Base-by-base conservation (phyloP, 176 grass and related monocot genomes). In the Echinochloa phyllopogon region DNA sequence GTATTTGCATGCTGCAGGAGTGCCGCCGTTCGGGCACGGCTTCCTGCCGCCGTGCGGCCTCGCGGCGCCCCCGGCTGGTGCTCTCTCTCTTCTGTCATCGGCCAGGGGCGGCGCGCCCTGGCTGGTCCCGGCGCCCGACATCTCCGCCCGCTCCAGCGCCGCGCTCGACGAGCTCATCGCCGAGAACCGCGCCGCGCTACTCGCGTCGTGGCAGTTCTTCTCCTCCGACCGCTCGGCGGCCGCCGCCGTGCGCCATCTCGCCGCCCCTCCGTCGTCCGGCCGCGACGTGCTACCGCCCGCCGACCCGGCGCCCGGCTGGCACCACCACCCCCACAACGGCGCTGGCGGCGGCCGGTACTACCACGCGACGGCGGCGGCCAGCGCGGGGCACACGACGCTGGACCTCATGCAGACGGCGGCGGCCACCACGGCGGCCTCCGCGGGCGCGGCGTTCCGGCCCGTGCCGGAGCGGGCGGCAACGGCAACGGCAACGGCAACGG, bases 21-120 rank as follows among this genome's bases (percentile, higher is more conserved):
- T 83, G 12, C 37, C 74, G 40, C 15, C 79, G 23, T 42, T 74
- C 18, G 76, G 82, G 6, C 86, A 79, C 84, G 82, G 85, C 1
- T 77, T 79, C 79, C 75, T 80, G 29, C 60, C 82, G 23, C 68
- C 81, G 60, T 68, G 70, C 33, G 70, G 77, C 9, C n/a, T 50
- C 21, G 17, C 88, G 44, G 43, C 76, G 71, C 83, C 88, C 44
- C 70, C 82, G 55, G 74, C 84, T 68, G 80, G 91, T 91, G 91
- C 90, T 93, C 91, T 89, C 94, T 93, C 88, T 91, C 88, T 93
- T 96, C 90, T 96, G 91, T 96, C 94, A 94, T 91, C 89, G 81
- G 50, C 79, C 73, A 79, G 84, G 63, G 52, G 76, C 69, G 25
- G 69, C 44, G 38, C 81, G 38, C 83, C 91, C 42, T 94, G 91